Conservation (phyloP, 345 rosid species). For the Ceriops tagal region DNA sequence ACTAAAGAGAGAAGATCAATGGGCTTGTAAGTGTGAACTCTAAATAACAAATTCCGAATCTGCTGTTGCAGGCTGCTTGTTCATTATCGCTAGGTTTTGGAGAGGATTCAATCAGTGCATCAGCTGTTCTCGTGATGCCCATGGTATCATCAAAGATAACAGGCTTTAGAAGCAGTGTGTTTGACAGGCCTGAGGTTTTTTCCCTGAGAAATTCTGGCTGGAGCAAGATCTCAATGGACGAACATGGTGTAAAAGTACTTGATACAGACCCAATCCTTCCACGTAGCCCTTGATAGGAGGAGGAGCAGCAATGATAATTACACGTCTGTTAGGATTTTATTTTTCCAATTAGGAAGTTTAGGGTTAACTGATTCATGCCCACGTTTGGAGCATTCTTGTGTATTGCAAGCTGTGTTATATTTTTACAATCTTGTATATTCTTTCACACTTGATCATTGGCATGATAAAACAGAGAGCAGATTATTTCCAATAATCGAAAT, state of each 20-base stretch:
- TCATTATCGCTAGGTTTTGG: slow-evolving; percentile 67
- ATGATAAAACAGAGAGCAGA: too few species aligned
- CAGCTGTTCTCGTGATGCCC: slow-evolving; percentile 94
- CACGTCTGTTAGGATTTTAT: not conserved
- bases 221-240: slow-evolving; percentile 56
- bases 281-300: slow-evolving; percentile 24
- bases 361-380: too few species aligned
- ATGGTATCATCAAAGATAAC: slow-evolving; percentile 94
- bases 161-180: slow-evolving; percentile 69
- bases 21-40: not conserved
- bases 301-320: not conserved
- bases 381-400: too few species aligned
- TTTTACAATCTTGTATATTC: too few species aligned
- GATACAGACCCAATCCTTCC: slow-evolving; percentile 39
- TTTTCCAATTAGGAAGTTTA: not conserved
- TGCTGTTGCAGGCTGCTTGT: slow-evolving; percentile 60
- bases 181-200: slow-evolving; percentile 61
- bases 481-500: too few species aligned
- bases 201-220: slow-evolving; percentile 65
- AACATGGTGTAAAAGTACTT: slow-evolving; percentile 40
- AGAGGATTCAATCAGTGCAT: slow-evolving; percentile 92
- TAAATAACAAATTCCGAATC: not conserved
- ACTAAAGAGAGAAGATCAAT: not conserved
- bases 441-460: too few species aligned
- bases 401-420: too few species aligned